A percentile compares a stretch with the other conserved stretches of the same genome.
These are phyloP conservation scores for Leccinum barrowsii DNA, from an alignment of 768 basidiomycete genomes.

Conservation along the genomic window DNA sequence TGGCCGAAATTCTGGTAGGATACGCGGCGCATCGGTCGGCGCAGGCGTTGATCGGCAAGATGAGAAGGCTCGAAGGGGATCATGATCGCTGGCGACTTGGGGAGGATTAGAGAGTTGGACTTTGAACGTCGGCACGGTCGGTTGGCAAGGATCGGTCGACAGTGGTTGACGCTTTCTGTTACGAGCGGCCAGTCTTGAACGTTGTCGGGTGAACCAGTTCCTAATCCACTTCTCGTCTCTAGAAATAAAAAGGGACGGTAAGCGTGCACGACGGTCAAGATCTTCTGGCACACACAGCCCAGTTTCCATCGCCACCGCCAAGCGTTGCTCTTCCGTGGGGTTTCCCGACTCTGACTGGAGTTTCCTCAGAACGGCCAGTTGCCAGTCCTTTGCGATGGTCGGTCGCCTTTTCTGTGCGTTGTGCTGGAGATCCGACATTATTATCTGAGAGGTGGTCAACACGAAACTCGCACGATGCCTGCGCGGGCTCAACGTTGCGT, in stretches of 20 bases:
- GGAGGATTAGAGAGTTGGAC: slow-evolving; percentile 4
- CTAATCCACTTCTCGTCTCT: slow-evolving; percentile 30
- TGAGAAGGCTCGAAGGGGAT: background rate
- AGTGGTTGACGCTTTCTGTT: slow-evolving; percentile 1
- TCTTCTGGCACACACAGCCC: slow-evolving; percentile 27
- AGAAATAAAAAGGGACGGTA: background rate
- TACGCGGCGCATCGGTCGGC: background rate
- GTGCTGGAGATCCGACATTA: background rate
- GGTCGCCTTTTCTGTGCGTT: slow-evolving; percentile 6
- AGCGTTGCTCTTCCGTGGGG: slow-evolving; percentile 23
- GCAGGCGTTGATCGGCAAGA: slow-evolving; percentile 6
- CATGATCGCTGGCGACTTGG: background rate
- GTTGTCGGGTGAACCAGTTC: slow-evolving; percentile 30
- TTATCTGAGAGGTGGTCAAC: background rate
- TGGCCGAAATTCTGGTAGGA: background rate
- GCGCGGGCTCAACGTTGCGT: background rate
- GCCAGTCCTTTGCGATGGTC: slow-evolving; percentile 26
- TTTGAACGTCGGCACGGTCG: slow-evolving; percentile 14
- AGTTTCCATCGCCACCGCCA: slow-evolving; percentile 23
- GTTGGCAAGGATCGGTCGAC: background rate
- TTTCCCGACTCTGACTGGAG: slow-evolving; percentile 19
- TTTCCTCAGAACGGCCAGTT: slow-evolving; percentile 28
- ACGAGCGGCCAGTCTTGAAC: slow-evolving; percentile 18
- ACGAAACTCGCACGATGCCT: slow-evolving; percentile 17
- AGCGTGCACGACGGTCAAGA: slow-evolving; percentile 5